phyloP scores from a whole-genome alignment of 345 rosid genomes.

The Cardamine occulta region DNA sequence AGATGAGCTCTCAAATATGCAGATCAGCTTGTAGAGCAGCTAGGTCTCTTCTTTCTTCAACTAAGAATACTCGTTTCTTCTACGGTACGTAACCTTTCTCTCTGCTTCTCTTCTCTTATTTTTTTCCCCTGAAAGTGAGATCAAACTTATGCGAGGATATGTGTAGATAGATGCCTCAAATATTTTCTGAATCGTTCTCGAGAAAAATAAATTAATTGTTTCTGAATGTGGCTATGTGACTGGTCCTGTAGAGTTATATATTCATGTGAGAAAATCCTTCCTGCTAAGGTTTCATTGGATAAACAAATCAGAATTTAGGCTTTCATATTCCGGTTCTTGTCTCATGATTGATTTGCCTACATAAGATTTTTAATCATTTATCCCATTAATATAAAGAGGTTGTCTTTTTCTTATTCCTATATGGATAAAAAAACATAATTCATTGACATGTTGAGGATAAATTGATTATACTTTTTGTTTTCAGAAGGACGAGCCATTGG shows the following conservation, averaged over 20 bases:
- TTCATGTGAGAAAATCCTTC: neutral
- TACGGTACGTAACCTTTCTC: constrained; percentile 44
- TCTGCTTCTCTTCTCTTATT: neutral
- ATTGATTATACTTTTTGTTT: neutral
- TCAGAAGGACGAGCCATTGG: constrained; percentile 72
- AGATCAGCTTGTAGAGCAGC: constrained; percentile 74
- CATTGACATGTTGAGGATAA: neutral
- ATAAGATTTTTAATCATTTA: no score
- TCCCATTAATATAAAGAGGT: neutral
- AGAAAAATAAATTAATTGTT: neutral
- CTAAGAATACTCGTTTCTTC: constrained; percentile 58
- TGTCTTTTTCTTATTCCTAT: neutral
- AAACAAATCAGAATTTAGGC: neutral
- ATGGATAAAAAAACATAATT: neutral
- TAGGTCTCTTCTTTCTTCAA: constrained; percentile 54
- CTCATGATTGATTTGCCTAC: neutral
- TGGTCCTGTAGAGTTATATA: no score
- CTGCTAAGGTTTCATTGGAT: neutral
- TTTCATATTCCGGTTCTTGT: neutral
- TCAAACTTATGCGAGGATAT: neutral
- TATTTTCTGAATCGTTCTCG: neutral
- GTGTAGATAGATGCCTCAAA: neutral
- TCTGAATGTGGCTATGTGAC: neutral
- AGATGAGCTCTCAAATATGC: constrained; percentile 64
- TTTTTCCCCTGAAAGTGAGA: neutral